Percentiles rank a stretch among this genome's conserved stretches.
Evolutionary conservation across 179 eudicot genomes (phyloP).

Genomic region (Sideroxylon spinosum): DNA sequence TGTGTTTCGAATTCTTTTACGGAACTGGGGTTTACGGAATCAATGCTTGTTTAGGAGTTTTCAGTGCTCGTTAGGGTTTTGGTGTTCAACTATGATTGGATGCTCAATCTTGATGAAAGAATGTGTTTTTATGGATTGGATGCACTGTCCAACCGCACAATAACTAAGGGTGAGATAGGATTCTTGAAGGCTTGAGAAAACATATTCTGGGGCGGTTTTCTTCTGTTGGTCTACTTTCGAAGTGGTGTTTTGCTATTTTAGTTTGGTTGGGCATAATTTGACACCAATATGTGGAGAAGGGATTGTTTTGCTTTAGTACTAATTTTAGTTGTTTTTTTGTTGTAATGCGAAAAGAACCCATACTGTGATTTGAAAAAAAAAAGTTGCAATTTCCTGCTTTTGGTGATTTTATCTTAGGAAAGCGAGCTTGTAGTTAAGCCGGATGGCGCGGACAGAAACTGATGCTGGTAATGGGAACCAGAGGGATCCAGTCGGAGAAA

Average conservation of each 20-base stretch:
- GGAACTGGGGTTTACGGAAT: background rate
- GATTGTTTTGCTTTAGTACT: background rate
- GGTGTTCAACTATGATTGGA: background rate
- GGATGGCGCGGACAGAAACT: conserved; percentile 62
- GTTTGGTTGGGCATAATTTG: background rate
- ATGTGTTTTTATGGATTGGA: too few species aligned
- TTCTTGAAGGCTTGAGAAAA: background rate
- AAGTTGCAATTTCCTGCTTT: conserved; percentile 3
- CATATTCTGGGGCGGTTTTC: background rate
- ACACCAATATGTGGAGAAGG: background rate
- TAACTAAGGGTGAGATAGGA: background rate
- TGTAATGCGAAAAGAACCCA: background rate
- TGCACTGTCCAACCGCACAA: background rate
- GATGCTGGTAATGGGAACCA: conserved; percentile 42
- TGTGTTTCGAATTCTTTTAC: background rate
- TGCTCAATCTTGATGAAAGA: background rate
- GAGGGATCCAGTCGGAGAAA: conserved; percentile 40
- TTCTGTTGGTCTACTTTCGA: background rate
- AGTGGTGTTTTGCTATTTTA: background rate
- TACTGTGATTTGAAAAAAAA: background rate
- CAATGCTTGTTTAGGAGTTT: background rate
- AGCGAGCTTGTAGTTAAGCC: conserved; percentile 19
- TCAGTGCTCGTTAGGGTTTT: background rate
- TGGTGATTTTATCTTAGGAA: conserved; percentile 20
- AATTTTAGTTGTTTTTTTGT: background rate